These are phyloP conservation scores for Trichoderma harzianum DNA, from an alignment of 2,329 filamentous ascomycete species.

Conservation along the genomic window DNA sequence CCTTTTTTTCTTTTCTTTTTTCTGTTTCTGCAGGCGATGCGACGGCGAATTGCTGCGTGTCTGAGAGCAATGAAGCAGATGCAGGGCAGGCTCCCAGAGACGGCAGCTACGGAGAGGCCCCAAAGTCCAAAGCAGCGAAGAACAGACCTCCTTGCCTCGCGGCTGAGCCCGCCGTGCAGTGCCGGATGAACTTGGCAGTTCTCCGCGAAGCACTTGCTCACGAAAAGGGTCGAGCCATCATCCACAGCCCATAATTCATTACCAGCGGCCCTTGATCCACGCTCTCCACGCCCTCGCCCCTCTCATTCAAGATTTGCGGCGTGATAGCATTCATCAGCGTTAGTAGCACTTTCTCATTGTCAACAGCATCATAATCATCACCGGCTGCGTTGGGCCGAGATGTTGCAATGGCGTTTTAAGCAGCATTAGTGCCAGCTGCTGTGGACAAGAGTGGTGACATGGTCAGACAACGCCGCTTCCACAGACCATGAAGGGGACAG, in stretches of 20 bases:
- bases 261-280: not conserved
- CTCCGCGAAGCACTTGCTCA: conserved; percentile 3
- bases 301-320: not conserved
- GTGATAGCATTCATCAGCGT: not conserved
- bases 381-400: conserved; percentile 16
- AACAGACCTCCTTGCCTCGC: conserved; percentile 14
- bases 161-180: conserved; percentile 12
- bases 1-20: not conserved
- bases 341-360: not conserved
- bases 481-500: conserved; percentile 4
- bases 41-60: conserved; percentile 21
- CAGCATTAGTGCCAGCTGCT: conserved; percentile 10
- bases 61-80: conserved; percentile 18
- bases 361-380: conserved; percentile 12
- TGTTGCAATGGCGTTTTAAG: not conserved
- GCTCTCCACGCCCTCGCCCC: not conserved
- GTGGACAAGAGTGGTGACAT: conserved; percentile 9
- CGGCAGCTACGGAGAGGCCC: conserved; percentile 12
- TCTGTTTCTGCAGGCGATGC: conserved; percentile 14
- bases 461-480: conserved; percentile 9
- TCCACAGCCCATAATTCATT: not conserved
- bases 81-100: conserved; percentile 14
- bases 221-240: not conserved
- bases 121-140: conserved; percentile 8
- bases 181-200: not conserved